Evolutionary conservation across 2,329 filamentous ascomycete genomes (phyloP), one percentile per base, ranked within the genome.

Genomic region (Penicillium sp.): DNA sequence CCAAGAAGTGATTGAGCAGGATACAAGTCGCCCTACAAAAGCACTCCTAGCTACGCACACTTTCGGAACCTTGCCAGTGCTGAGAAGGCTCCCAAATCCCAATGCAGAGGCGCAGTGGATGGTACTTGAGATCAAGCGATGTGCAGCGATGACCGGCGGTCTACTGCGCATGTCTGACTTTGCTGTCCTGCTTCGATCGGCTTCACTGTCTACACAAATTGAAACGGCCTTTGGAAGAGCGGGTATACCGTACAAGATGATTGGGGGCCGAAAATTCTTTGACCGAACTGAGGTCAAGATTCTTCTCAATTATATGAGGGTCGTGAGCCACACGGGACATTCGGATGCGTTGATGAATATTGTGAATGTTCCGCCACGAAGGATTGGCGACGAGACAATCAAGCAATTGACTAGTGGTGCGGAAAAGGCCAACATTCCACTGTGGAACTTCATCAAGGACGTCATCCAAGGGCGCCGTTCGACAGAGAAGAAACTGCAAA

Each of bases 211-310:
- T 0, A 82, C 92, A 22, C 85, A 90, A n/a, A 88, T 97, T 37
- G 93, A 99, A 74, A 83, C 86, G 22, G 88, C 88, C 3, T 78
- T 97, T 38, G 90, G 88, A 14, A 90, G 88, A 66, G 84, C 85
- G 11, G 91, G 91, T 1, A 85, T 97, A 38, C 83, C 91, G 0
- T 99, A 97, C 73, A 86, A 86, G 47, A 97, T 97, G 92, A 87
- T 97, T 49, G 93, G 88, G 65, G 93, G 94, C 2, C 84, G 86
- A 59, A 89, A 90, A 56, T 99, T 99, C 71, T 97, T 95, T 67
- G 94, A 99, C 63, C 86, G 94, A 49, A 83, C 85, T 3, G 93
- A 99, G 70, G 88, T 97, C 68, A 95, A 94, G 71, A 81, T 91
- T 7, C 71, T 97, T 0, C 75, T 97, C 4, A 91, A 97, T 69